These are phyloP conservation scores for Eimeria praecox DNA, from an alignment of 169 alveolate genomes.

Conservation along the genomic window DNA sequence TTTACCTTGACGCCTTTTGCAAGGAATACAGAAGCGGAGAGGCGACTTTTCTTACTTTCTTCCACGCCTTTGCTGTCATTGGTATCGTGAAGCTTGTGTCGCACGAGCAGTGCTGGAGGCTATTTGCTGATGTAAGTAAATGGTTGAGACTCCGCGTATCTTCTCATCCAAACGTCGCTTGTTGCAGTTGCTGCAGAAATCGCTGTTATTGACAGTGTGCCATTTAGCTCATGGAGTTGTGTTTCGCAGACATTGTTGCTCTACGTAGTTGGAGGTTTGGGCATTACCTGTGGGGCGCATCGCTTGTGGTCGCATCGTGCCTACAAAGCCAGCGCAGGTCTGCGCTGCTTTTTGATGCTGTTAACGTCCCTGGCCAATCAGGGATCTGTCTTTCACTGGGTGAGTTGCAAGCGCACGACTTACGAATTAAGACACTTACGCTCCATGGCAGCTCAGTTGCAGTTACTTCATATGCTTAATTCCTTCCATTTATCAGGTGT, in stretches of 20 bases:
- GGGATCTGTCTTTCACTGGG: constrained; percentile 92
- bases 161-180: background rate
- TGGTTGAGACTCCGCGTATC: background rate
- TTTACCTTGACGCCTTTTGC: constrained; percentile 79
- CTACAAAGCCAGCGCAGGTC: constrained; percentile 88
- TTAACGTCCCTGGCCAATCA: constrained; percentile 90
- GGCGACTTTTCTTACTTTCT: constrained; percentile 83
- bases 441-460: background rate
- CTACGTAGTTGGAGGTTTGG: constrained; percentile 89
- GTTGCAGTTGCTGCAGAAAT: background rate
- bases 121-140: constrained; percentile 85
- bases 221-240: background rate
- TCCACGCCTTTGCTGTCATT: constrained; percentile 86
- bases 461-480: background rate
- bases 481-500: background rate
- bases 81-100: constrained; percentile 84
- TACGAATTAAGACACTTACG: too few relatives aligned
- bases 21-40: constrained; percentile 85
- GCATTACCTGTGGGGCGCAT: constrained; percentile 94
- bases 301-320: constrained; percentile 93
- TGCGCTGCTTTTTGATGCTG: constrained; percentile 87
- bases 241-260: constrained; percentile 71
- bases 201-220: background rate
- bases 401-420: constrained; percentile 70
- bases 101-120: constrained; percentile 84